Base-by-base conservation (phyloP, 495 filamentous ascomycete species). In the Xylaria intraflava region DNA sequence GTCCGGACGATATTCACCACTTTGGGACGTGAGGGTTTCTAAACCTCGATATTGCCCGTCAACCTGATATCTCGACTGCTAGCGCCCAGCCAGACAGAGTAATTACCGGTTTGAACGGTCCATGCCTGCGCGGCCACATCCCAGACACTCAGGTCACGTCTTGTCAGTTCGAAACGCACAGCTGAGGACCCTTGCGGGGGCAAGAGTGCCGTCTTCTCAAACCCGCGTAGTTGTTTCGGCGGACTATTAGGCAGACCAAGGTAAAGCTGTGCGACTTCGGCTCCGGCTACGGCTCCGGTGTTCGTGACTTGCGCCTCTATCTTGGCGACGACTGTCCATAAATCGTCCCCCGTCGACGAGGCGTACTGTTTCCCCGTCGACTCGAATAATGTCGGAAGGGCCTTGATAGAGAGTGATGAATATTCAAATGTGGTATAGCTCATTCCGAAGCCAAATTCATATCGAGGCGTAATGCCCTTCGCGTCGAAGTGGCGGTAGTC, bases 81-180 rank as follows among this genome's bases (percentile, higher is more conserved):
- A 16, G 74, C 68, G 10, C 77, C 77, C 23, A 78, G 65, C 47
- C 62, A 69, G 5, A 79, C 49, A 19, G 46, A 56, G 53, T 78
- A 76, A 33, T 56, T 58, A 5, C 77, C 75, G 16, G 55, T 55
- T 22, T 74, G 65, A 65, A 97, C 69, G 23, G 88, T 74, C 92
- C 92, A 97, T 65, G 90, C 90, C 78, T 89, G 86, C 57, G 71
- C 68, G n/a, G 75, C 71, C 10, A 84, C 79, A 65, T 87, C 85
- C 92, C 92, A 97, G 0, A 53, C 47, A 49, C 69, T 72, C 16
- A 72, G 57, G 62, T 94, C 89, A 62, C 83, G 84, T 50, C 88
- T 77, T n/a, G 78, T 88, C 14, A 95, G 65, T 3, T 78, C 72
- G 65, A 95, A 78, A 8, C 66, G 67, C n/a, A 92, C 81, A 7